Evolutionary conservation across 2,329 filamentous ascomycete genomes (phyloP).

Genomic region (Leptographium galeiforme): DNA sequence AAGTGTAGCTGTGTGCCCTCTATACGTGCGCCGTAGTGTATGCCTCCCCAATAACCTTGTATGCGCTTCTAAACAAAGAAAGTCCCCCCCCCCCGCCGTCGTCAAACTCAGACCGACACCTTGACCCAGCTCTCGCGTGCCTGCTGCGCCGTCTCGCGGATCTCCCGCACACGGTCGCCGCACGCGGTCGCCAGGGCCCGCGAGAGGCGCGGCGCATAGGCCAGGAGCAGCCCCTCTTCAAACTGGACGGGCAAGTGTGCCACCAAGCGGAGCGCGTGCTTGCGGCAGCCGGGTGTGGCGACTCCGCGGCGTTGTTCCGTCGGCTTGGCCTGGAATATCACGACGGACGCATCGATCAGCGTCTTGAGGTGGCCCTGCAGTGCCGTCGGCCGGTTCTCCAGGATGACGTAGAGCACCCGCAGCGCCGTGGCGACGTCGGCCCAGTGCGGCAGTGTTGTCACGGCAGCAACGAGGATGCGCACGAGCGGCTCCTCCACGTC

Average conservation of each 20-base stretch:
- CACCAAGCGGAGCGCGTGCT: slow-evolving; percentile 33
- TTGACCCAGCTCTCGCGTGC: slow-evolving; percentile 36
- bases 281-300: slow-evolving; percentile 23
- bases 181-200: slow-evolving; percentile 36
- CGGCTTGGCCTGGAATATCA: slow-evolving; percentile 18
- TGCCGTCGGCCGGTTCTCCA: slow-evolving; percentile 29
- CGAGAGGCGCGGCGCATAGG: slow-evolving; percentile 29
- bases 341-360: slow-evolving; percentile 30
- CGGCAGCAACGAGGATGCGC: slow-evolving; percentile 33
- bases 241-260: slow-evolving; percentile 32
- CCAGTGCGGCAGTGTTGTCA: slow-evolving; percentile 27
- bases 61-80: background rate
- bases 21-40: too few relatives aligned
- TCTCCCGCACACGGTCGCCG: slow-evolving; percentile 38
- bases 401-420: slow-evolving; percentile 32
- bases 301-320: background rate
- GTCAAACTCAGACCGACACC: slow-evolving; percentile 14
- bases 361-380: slow-evolving; percentile 34
- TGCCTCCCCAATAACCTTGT: background rate
- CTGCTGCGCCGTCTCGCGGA: slow-evolving; percentile 34
- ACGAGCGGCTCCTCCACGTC: slow-evolving; percentile 32
- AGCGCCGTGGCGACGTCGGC: slow-evolving; percentile 34
- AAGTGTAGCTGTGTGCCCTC: too few relatives aligned
- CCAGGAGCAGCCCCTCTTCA: slow-evolving; percentile 31
- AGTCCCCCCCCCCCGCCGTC: slow-evolving; percentile 11